Evolutionary conservation across 768 basidiomycete genomes (phyloP), one percentile per base, ranked within the genome.

Genomic region (Coprinopsis strossmayeri): DNA sequence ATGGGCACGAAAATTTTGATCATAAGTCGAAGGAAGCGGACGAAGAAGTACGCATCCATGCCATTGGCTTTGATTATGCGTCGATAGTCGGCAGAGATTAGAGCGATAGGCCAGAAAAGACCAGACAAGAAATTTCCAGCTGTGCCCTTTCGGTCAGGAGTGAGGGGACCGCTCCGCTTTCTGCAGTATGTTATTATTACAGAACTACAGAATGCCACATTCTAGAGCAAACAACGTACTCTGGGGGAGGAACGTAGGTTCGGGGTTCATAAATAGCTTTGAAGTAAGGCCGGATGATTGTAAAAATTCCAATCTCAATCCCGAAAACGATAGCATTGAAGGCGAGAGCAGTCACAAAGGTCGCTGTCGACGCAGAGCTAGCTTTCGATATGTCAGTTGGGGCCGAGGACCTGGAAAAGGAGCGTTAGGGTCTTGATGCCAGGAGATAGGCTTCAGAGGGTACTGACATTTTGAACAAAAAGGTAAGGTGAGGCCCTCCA

Each of bases 31-130:
- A 90, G 72, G 64, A 89, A 97, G 46, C 91, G 86, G 38, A 96
- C 84, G 57, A 88, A 99, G 60, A 94, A 84, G 68, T 95, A 99
- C 13, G 92, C 88, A 62, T 98, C 95, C 50, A 87, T 71, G 23
- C 91, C 91, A 53, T 92, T 93, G 35, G 77, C 73, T 35, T 69
- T 68, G 51, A 81, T 74, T 49, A 90, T 80, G 20, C 71, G 73
- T 24, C 66, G 66, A 58, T 82, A 80, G 59, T 91, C 77, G 1
- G 83, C 73, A 1, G 69, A 71, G 65, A 68, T 82, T 17, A 93
- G 64, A 0, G 78, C 72, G 17, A 76, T 50, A 1, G 87, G 84
- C 91, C 90, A 94, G 27, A 72, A 59, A 20, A 90, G 38, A 11
- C 28, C 30, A 9, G 42, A 27, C 30, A 44, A 9, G 25, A 45